phyloP scores from a whole-genome alignment of 73 alveolate genomes.

The Urostyla sp. region DNA sequence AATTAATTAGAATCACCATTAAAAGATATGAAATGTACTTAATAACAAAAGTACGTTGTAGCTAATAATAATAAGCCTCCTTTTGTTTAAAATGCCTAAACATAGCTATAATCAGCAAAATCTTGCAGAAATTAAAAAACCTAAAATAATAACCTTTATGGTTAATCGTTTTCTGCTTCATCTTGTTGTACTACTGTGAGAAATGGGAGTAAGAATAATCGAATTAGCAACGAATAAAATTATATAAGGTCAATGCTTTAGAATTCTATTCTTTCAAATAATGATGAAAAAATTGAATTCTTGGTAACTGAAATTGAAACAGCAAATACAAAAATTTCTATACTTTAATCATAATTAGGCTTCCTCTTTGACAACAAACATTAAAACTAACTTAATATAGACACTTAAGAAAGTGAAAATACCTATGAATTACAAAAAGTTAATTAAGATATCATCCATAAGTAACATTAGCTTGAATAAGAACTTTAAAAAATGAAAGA shows the following conservation, averaged over 20 bases:
- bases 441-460: not conserved
- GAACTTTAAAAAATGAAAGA: conserved; percentile 1
- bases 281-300: conserved; percentile 43
- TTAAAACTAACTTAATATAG: not conserved
- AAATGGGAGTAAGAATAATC: conserved; percentile 7
- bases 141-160: no score
- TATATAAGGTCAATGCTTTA: conserved; percentile 43
- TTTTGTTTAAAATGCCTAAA: no score
- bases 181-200: not conserved
- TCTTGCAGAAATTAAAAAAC: no score
- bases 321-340: conserved; percentile 33
- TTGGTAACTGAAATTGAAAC: conserved; percentile 44
- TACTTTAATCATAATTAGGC: not conserved
- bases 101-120: no score
- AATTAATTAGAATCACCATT: not conserved
- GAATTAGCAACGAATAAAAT: conserved; percentile 5
- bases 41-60: no score
- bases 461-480: not conserved
- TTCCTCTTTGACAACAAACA: not conserved
- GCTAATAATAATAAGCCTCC: no score
- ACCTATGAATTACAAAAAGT: not conserved
- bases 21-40: no score
- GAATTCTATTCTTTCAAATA: conserved; percentile 29
- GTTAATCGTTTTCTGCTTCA: no score
- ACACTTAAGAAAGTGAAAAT: not conserved